A percentile compares a stretch with the other conserved stretches of the same genome.
Conservation (phyloP, 768 basidiomycete species). For the Pleurotus cornucopiae region DNA sequence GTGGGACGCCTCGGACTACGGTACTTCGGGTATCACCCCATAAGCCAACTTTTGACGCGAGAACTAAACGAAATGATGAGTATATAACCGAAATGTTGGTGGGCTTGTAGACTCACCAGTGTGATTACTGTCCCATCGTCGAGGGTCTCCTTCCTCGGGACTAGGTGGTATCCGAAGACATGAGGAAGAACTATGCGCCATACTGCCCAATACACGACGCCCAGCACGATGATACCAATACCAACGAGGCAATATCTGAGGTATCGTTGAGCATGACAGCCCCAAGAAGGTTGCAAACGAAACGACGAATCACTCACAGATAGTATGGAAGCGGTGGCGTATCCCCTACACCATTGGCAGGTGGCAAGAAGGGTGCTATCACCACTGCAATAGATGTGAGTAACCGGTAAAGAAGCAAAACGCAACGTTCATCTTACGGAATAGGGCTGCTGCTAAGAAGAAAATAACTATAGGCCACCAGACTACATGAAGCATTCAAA, state of each 20-base stretch:
- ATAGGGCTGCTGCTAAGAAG: slow-evolving; percentile 46
- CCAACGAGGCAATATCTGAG: slow-evolving; percentile 50
- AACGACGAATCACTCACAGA: slow-evolving; percentile 23
- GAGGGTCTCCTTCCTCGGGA: slow-evolving; percentile 43
- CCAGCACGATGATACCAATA: slow-evolving; percentile 40
- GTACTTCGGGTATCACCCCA: too few species aligned
- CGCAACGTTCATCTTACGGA: slow-evolving; percentile 33
- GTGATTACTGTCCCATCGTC: slow-evolving; percentile 53
- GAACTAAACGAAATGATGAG: background rate
- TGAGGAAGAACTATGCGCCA: slow-evolving; percentile 50
- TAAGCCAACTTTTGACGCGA: background rate
- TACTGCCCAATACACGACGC: slow-evolving; percentile 49
- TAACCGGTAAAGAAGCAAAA: background rate
- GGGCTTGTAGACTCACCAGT: slow-evolving; percentile 31
- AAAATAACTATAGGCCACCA: slow-evolving; percentile 55
- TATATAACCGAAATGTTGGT: background rate
- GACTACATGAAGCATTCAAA: slow-evolving; percentile 23
- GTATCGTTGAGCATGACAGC: background rate
- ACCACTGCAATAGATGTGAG: slow-evolving; percentile 31
- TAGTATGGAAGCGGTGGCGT: slow-evolving; percentile 61
- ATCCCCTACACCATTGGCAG: slow-evolving; percentile 51
- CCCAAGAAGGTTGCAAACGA: background rate
- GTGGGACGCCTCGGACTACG: too few species aligned
- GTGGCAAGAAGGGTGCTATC: slow-evolving; percentile 50
- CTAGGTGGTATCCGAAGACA: slow-evolving; percentile 43